phyloP scores from a whole-genome alignment of 73 alveolate genomes.

The Uronychia setigera region DNA sequence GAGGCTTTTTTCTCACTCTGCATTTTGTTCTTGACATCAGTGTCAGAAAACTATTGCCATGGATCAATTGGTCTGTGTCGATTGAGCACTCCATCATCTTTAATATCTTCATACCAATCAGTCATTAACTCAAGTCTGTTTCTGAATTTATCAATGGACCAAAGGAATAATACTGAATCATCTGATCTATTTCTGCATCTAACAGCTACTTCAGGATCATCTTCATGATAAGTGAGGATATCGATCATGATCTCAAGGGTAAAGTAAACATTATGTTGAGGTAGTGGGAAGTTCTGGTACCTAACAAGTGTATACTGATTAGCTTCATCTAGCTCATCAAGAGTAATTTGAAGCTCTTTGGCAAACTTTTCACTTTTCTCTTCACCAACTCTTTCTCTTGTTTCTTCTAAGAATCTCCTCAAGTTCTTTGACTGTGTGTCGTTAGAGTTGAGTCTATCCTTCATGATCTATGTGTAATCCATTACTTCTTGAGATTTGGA shows the following conservation, averaged over 20 bases:
- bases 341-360: constrained; percentile 4
- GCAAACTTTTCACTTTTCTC: constrained; percentile 9
- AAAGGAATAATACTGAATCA: constrained; percentile 9
- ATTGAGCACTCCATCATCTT: constrained; percentile 17
- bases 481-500: neutral
- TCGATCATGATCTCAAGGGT: constrained; percentile 18
- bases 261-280: constrained; percentile 3
- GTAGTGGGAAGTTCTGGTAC: constrained; percentile 15
- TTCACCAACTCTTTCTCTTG: constrained; percentile 28
- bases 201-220: constrained; percentile 19
- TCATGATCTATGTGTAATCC: constrained; percentile 7
- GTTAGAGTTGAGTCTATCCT: constrained; percentile 8
- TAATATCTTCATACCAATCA: constrained; percentile 34
- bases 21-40: neutral
- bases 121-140: constrained; percentile 8
- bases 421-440: constrained; percentile 14
- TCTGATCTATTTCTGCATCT: constrained; percentile 3
- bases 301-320: constrained; percentile 15
- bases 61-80: constrained; percentile 12
- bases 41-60: constrained; percentile 16
- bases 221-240: neutral
- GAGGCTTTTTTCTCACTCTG: neutral
- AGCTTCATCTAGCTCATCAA: constrained; percentile 35
- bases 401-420: constrained; percentile 15
- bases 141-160: constrained; percentile 15